Evolutionary conservation across 805 yeast species (phyloP), one percentile per base, ranked within the genome.

Genomic region (Pichia kluyveri): DNA sequence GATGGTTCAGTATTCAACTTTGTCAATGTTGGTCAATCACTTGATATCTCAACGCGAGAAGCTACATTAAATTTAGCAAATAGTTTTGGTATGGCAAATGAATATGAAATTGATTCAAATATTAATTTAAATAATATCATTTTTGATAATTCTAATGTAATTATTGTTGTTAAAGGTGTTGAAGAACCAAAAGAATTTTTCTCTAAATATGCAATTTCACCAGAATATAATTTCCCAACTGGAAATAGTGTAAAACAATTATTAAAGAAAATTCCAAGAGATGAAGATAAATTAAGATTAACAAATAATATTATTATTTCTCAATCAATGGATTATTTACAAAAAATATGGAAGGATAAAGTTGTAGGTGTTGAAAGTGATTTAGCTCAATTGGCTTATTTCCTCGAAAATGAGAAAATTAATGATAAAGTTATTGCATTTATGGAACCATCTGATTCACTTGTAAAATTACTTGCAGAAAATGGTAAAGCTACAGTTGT

Each of bases 351-450:
- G 37, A 34, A 34, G n/a, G 37, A 34, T 14, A 34, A 15, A 34
- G 17, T 34, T 7, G 17, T 4, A 14, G 37, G 37, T 10, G 17
- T 70, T 60, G 71, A 75, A 50, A 69, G 63, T 47, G 81, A 77
- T 56, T 55, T 76, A 48, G 63, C 73, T 39, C 80, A 76, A 57
- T 61, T 76, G 53, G 66, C 70, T 19, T 73, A 67, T 52, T 62
- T 75, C 47, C 57, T 65, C 17, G 57, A 60, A 15, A 23, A 8
- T 15, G 43, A 45, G 34, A 39, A 44, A 18, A 23, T 9, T n/a
- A 15, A 23, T 15, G 10, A 8, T n/a, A 27, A 27, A 7, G 34
- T 40, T 4, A 27, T 40, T 27, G 18, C 41, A 11, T 27, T 11
- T 14, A 40, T 27, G 32, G 9, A n/a, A 27, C 9, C 17, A n/a